Conservation (phyloP, 208 protist genomes). For the Acanthamoeba lenticulata region DNA sequence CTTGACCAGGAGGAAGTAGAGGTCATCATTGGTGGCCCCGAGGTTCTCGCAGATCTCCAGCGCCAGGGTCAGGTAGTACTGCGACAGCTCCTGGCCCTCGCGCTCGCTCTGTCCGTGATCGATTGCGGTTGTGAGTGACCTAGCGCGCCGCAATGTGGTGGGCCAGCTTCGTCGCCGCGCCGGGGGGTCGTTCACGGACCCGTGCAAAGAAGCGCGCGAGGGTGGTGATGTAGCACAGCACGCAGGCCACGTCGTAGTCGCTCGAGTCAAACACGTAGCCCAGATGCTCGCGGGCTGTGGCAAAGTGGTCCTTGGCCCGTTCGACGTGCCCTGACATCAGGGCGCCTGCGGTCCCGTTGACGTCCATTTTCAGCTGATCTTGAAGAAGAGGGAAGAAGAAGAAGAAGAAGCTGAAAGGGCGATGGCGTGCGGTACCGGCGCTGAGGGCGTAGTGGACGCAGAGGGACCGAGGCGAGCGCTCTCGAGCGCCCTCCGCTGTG, state of each 20-base stretch:
- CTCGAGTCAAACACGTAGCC: slow-evolving; percentile 13
- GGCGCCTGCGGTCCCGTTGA: neutral
- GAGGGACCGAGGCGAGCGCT: neutral
- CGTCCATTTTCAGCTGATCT: neutral
- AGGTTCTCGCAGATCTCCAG: neutral
- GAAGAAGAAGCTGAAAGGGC: neutral
- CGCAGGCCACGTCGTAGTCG: slow-evolving; percentile 26
- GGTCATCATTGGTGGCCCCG: neutral
- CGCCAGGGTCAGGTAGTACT: slow-evolving; percentile 13
- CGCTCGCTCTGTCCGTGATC: neutral
- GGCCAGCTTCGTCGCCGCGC: neutral
- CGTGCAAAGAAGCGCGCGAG: neutral
- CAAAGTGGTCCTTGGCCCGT: neutral
- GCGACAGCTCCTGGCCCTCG: neutral
- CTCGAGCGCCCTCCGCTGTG: neutral
- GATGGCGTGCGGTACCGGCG: neutral
- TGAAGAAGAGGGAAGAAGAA: neutral
- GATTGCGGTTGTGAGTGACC: no score
- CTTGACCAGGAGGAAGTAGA: neutral
- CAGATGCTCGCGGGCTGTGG: neutral
- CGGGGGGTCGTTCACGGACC: neutral
- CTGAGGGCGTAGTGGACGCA: neutral
- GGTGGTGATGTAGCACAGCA: neutral
- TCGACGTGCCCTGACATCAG: neutral
- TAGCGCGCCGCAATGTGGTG: no score